These are phyloP conservation scores for Colletotrichum shisoi DNA, from an alignment of 2,329 filamentous ascomycete species.

Conservation along the genomic window DNA sequence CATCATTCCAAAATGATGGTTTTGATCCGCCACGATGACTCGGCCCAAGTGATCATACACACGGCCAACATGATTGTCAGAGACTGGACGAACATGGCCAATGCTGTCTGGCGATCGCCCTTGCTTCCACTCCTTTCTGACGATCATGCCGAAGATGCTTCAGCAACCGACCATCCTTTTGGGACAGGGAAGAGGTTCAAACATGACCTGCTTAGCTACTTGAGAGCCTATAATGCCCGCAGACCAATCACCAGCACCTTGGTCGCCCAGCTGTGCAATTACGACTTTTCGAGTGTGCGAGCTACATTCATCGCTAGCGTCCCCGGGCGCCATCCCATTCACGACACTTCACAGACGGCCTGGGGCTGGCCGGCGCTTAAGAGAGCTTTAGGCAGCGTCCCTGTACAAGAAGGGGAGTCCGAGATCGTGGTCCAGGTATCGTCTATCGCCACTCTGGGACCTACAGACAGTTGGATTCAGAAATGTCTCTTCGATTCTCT, in stretches of 20 bases:
- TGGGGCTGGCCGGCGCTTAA: conserved; percentile 80
- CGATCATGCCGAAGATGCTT: neutral
- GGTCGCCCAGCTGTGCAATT: conserved; percentile 62
- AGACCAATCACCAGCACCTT: conserved; percentile 64
- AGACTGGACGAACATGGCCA: conserved; percentile 89
- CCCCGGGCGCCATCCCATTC: conserved; percentile 69
- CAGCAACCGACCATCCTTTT: conserved; percentile 10
- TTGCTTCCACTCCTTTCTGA: conserved; percentile 62
- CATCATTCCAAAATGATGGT: conserved; percentile 90
- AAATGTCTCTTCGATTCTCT: conserved; percentile 67
- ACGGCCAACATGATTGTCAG: conserved; percentile 90
- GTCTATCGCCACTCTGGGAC: conserved; percentile 80
- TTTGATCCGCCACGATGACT: conserved; percentile 78
- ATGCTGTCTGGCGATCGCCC: conserved; percentile 82
- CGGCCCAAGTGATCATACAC: conserved; percentile 81
- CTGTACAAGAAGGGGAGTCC: conserved; percentile 52
- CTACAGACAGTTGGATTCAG: conserved; percentile 74
- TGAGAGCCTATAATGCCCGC: conserved; percentile 71
- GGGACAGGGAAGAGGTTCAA: conserved; percentile 73
- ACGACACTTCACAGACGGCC: conserved; percentile 59
- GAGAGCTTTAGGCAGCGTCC: conserved; percentile 64
- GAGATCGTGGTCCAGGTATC: conserved; percentile 74
- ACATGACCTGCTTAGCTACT: conserved; percentile 74
- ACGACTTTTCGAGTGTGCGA: conserved; percentile 74
- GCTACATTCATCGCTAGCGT: conserved; percentile 81